These are phyloP conservation scores for Barbarea vulgaris DNA, from an alignment of 345 rosid genomes.

Conservation along the genomic window DNA sequence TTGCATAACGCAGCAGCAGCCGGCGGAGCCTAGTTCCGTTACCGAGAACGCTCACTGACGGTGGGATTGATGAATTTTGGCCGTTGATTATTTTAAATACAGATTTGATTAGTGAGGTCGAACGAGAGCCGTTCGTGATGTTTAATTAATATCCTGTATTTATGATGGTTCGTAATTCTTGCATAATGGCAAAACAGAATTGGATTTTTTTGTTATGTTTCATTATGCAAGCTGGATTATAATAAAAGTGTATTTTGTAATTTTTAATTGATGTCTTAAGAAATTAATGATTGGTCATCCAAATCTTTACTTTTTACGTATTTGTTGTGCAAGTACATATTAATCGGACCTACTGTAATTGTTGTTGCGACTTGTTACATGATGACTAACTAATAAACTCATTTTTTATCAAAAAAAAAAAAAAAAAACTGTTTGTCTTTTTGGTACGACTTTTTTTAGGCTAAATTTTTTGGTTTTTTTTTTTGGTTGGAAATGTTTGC, in stretches of 20 bases:
- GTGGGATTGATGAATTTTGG: conserved; percentile 6
- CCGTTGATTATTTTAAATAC: conserved; percentile 8
- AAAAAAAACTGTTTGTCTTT: no score
- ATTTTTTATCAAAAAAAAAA: no score
- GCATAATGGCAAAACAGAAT: background rate
- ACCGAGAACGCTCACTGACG: conserved; percentile 9
- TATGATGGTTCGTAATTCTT: background rate
- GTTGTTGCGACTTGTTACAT: background rate
- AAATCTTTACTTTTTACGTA: background rate
- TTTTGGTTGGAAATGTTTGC: background rate
- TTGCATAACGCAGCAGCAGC: conserved; percentile 94
- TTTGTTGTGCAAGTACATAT: background rate
- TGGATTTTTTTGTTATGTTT: background rate
- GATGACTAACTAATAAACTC: no score
- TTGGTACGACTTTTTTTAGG: no score
- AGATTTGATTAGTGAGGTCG: background rate
- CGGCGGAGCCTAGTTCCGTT: conserved; percentile 42
- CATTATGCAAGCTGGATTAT: background rate
- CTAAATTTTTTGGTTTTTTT: no score
- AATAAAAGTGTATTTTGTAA: background rate
- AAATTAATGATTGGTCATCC: background rate
- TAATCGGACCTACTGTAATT: background rate
- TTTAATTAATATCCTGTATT: background rate
- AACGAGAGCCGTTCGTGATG: conserved; percentile 3
- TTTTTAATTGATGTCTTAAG: no score